These are phyloP conservation scores for Calonectria pseudoturangicola DNA, from an alignment of 2,329 filamentous ascomycete species.

Conservation along the genomic window DNA sequence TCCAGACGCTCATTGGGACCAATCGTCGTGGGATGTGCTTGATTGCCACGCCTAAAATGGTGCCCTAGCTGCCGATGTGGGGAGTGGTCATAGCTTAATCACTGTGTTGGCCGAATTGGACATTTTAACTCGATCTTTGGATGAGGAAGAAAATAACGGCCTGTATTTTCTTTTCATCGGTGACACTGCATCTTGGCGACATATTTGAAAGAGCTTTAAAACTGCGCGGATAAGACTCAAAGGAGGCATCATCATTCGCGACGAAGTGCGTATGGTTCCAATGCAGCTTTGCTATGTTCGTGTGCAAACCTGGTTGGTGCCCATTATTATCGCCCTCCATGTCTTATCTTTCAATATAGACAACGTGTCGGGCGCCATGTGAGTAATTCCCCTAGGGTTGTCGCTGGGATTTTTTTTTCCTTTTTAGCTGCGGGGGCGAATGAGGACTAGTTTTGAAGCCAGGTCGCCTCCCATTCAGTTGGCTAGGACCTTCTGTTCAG, in stretches of 20 bases:
- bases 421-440: too few species aligned
- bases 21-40: slow-evolving; percentile 27
- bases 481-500: too few species aligned
- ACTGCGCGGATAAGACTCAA: neutral
- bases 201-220: neutral
- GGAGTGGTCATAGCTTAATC: slow-evolving; percentile 25
- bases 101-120: slow-evolving; percentile 12
- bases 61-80: slow-evolving; percentile 23
- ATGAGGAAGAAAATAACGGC: neutral
- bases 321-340: neutral
- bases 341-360: neutral
- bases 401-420: too few species aligned
- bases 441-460: neutral
- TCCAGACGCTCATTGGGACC: slow-evolving; percentile 45
- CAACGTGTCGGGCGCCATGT: too few species aligned
- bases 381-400: too few species aligned
- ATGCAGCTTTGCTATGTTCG: neutral
- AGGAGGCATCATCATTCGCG: neutral
- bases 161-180: neutral
- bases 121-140: neutral
- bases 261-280: too few species aligned
- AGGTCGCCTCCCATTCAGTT: neutral
- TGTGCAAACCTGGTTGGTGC: neutral
- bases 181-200: neutral
- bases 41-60: slow-evolving; percentile 36